Conservation (phyloP, 2,329 filamentous ascomycete species). For the Stromatinia cepivora region DNA sequence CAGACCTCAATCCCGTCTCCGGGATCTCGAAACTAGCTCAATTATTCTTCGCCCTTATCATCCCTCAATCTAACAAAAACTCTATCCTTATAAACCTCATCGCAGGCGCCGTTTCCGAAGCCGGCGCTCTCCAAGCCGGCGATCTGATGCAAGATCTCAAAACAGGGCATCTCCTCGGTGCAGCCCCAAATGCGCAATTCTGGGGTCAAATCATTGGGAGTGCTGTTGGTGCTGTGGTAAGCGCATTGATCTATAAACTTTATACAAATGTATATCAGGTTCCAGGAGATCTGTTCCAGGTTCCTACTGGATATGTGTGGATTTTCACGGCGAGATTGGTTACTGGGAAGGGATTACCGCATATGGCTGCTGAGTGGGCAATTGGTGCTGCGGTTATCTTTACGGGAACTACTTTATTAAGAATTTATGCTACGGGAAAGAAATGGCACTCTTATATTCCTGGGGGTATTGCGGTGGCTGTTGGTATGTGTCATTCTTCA, state of each 20-base stretch:
- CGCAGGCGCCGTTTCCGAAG: conserved; percentile 83
- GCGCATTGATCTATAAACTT: conserved; percentile 81
- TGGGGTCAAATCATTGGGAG: conserved; percentile 94
- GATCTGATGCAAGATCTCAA: conserved; percentile 98
- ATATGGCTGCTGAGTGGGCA: conserved; percentile 80
- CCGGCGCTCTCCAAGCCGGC: conserved; percentile 87
- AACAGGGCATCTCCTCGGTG: conserved; percentile 88
- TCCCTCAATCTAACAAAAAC: conserved; percentile 75
- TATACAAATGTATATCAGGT: conserved; percentile 90
- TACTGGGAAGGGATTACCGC: conserved; percentile 83
- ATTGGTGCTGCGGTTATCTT: conserved; percentile 74
- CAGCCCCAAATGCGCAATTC: conserved; percentile 91
- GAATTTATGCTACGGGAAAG: conserved; percentile 56
- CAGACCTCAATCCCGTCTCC: conserved; percentile 92
- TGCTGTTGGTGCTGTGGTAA: conserved; percentile 80
- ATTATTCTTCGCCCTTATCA: conserved; percentile 88
- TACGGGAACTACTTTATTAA: conserved; percentile 65
- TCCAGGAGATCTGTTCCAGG: conserved; percentile 86
- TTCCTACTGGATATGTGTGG: conserved; percentile 95
- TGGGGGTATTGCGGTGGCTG: conserved; percentile 92
- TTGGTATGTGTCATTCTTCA: conserved; percentile 57
- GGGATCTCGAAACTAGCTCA: conserved; percentile 97
- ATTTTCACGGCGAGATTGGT: conserved; percentile 93
- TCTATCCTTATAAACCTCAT: conserved; percentile 95
- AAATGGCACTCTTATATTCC: conserved; percentile 77